These are phyloP conservation scores for Dactylellina cionopaga DNA, from an alignment of 2,329 filamentous ascomycete genomes.

Conservation along the genomic window DNA sequence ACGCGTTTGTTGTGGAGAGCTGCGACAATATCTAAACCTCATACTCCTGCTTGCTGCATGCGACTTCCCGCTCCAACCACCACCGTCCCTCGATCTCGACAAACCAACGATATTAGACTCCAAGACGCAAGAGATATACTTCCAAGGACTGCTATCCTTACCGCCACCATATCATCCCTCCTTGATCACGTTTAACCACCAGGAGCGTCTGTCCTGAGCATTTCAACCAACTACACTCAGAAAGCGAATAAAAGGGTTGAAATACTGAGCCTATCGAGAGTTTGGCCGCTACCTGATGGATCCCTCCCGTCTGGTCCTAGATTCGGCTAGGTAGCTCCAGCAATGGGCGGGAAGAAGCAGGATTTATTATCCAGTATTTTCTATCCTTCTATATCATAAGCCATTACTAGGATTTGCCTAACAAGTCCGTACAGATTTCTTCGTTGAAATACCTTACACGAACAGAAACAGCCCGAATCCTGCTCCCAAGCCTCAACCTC, in stretches of 20 bases:
- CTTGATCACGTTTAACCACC: no score
- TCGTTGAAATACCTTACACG: constrained; percentile 36
- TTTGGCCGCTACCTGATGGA: constrained; percentile 24
- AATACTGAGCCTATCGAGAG: neutral
- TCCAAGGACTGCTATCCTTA: no score
- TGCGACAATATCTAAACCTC: neutral
- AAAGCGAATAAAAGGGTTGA: neutral
- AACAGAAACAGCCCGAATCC: constrained; percentile 4
- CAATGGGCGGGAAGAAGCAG: constrained; percentile 51
- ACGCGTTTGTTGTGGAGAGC: constrained; percentile 48
- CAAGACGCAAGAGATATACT: no score
- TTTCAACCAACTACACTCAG: no score
- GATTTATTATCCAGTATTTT: constrained; percentile 39
- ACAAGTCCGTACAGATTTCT: constrained; percentile 35
- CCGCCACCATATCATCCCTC: no score
- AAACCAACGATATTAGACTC: no score
- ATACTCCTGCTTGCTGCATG: constrained; percentile 5
- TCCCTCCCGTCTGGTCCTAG: neutral
- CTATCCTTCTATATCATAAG: neutral
- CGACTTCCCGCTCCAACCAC: neutral
- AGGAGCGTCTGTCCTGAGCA: no score
- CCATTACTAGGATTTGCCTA: neutral
- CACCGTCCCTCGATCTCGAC: neutral
- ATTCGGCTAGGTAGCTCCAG: constrained; percentile 40
- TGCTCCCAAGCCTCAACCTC: neutral